Percentiles rank a stretch among this genome's conserved stretches.
phyloP scores from a whole-genome alignment of 257 asterid genomes.

The Nicotiana obtusifolia region DNA sequence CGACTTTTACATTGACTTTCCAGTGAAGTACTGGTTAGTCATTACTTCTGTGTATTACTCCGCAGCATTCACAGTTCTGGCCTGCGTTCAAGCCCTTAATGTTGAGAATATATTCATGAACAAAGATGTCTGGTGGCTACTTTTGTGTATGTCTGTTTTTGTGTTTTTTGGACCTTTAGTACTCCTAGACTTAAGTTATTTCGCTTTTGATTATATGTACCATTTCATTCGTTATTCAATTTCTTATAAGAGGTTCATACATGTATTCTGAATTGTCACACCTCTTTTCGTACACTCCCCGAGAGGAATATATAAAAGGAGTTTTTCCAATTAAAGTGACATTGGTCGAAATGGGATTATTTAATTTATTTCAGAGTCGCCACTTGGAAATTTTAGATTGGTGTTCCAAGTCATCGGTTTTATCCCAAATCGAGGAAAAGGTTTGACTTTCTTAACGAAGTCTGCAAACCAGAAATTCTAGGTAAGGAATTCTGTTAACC shows the following conservation, averaged over 20 bases:
- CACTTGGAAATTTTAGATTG: too few species aligned
- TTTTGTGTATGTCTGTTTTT: not conserved
- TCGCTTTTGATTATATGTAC: not conserved
- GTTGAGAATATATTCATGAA: not conserved
- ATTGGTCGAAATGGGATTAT: too few species aligned
- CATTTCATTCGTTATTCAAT: not conserved
- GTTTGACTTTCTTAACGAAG: too few species aligned
- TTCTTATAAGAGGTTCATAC: not conserved
- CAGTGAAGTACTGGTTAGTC: not conserved
- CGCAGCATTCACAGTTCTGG: not conserved
- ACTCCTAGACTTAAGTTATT: not conserved
- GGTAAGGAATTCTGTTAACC: too few species aligned
- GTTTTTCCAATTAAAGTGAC: too few species aligned
- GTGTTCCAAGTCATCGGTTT: too few species aligned
- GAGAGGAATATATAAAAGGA: too few species aligned
- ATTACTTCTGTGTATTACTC: not conserved
- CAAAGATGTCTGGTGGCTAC: not conserved
- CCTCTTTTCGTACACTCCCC: too few species aligned
- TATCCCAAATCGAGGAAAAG: too few species aligned
- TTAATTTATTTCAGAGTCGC: too few species aligned
- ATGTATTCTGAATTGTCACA: not conserved
- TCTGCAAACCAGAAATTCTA: too few species aligned
- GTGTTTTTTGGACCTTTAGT: not conserved
- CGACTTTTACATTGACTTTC: not conserved
- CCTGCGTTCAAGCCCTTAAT: not conserved